These are phyloP conservation scores for Stenocarpella maydis DNA, from an alignment of 2,329 filamentous ascomycete genomes.

Conservation along the genomic window DNA sequence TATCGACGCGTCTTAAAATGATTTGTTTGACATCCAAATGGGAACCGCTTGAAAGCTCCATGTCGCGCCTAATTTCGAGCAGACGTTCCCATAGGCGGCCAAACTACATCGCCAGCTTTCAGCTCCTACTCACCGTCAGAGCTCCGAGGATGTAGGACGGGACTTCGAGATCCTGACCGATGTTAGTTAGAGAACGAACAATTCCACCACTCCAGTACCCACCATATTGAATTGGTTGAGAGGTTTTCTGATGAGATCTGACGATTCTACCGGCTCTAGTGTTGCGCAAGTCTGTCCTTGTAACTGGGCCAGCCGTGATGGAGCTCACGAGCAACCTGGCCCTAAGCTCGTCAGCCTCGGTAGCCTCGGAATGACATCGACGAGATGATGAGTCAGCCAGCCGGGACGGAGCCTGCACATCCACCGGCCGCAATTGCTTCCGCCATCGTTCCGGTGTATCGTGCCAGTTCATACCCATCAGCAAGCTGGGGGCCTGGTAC, in stretches of 20 bases:
- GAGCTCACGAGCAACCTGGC: constrained; percentile 2
- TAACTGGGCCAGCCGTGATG: neutral
- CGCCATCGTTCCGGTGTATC: neutral
- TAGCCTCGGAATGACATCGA: constrained; percentile 10
- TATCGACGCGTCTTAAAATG: neutral
- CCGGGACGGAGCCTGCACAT: neutral
- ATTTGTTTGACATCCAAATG: neutral
- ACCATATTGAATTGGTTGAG: constrained; percentile 28
- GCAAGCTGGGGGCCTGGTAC: neutral
- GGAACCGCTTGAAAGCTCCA: neutral
- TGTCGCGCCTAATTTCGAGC: too few species aligned
- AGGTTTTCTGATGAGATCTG: neutral
- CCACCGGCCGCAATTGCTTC: neutral
- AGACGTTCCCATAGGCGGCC: neutral
- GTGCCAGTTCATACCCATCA: neutral
- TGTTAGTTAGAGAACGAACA: constrained; percentile 17
- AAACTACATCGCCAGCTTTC: neutral
- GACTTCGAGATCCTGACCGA: constrained; percentile 27
- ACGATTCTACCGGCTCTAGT: neutral
- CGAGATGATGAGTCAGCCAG: constrained; percentile 14
- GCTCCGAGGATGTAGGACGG: constrained; percentile 35
- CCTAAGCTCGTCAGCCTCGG: constrained; percentile 10
- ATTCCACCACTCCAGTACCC: neutral
- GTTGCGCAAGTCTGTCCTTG: constrained; percentile 5
- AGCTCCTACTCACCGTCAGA: constrained; percentile 30